phyloP scores from a whole-genome alignment of 106 monocot species.

The Dendrobium chrysotoxum region DNA sequence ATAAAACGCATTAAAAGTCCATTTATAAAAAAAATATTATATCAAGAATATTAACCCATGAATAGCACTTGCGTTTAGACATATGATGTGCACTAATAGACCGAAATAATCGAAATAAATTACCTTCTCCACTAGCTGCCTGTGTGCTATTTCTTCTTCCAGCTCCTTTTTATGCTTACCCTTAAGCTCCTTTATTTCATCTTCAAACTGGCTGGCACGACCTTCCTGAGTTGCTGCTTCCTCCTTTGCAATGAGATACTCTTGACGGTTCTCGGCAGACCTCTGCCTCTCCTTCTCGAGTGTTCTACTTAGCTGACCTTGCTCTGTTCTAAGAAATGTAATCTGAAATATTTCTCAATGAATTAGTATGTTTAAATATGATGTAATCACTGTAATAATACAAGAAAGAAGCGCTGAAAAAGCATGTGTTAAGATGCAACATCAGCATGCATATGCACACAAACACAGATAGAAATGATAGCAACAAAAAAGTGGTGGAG shows the following conservation, averaged over 20 bases:
- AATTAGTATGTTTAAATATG: neutral
- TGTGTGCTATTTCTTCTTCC: constrained; percentile 52
- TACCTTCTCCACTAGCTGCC: constrained; percentile 92
- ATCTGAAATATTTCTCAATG: constrained; percentile 38
- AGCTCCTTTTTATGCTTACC: constrained; percentile 65
- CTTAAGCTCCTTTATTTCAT: constrained; percentile 77
- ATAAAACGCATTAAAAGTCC: neutral
- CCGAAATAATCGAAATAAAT: neutral
- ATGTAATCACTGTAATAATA: neutral
- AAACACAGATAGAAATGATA: neutral
- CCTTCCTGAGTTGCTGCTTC: constrained; percentile 97
- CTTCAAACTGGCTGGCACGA: constrained; percentile 87
- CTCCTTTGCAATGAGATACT: constrained; percentile 79
- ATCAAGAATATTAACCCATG: neutral
- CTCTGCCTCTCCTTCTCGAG: constrained; percentile 97
- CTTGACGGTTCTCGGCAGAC: constrained; percentile 91
- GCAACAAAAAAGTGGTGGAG: neutral
- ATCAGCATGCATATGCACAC: neutral
- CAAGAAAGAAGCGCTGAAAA: neutral
- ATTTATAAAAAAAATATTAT: neutral
- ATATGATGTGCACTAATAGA: neutral
- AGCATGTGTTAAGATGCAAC: neutral
- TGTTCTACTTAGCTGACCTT: constrained; percentile 75
- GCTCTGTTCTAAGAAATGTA: constrained; percentile 88
- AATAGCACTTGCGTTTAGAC: neutral